Percentiles rank a stretch among this genome's conserved stretches.
phyloP scores from a whole-genome alignment of 805 yeast species.

The Sporopachydermia lactativora region DNA sequence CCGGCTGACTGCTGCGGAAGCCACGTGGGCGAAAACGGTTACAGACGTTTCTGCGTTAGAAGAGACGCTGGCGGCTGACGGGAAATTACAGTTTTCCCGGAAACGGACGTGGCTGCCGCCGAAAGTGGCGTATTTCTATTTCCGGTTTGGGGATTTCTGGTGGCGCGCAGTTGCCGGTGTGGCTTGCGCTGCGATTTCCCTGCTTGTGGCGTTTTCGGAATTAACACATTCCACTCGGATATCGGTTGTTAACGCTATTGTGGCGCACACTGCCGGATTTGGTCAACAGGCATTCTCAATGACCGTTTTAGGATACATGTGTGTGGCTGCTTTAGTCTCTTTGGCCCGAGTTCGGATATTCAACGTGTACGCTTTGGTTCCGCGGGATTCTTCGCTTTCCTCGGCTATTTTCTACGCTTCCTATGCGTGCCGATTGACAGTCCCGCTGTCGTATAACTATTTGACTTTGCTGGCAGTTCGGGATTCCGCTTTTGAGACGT shows the following conservation, averaged over 20 bases:
- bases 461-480: slow-evolving; percentile 46
- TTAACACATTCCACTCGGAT: slow-evolving; percentile 52
- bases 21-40: slow-evolving; percentile 41
- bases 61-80: slow-evolving; percentile 34
- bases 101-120: slow-evolving; percentile 23
- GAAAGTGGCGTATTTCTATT: slow-evolving; percentile 24
- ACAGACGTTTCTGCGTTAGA: slow-evolving; percentile 36
- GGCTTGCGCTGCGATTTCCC: slow-evolving; percentile 29
- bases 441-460: slow-evolving; percentile 72
- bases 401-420: slow-evolving; percentile 66
- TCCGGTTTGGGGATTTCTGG: slow-evolving; percentile 32
- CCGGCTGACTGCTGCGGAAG: slow-evolving; percentile 37
- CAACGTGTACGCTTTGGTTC: slow-evolving; percentile 64
- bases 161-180: slow-evolving; percentile 30
- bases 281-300: slow-evolving; percentile 27
- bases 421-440: slow-evolving; percentile 68
- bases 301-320: slow-evolving; percentile 47
- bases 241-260: slow-evolving; percentile 42
- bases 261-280: slow-evolving; percentile 24
- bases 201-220: slow-evolving; percentile 58
- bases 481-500: slow-evolving; percentile 46
- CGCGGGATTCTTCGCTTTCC: slow-evolving; percentile 57
- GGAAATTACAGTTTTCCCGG: slow-evolving; percentile 16
- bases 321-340: slow-evolving; percentile 49
- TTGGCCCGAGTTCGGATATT: slow-evolving; percentile 56